Evolutionary conservation across 352 stramenopile species (phyloP), one percentile per base, ranked within the genome.

Genomic region (Phytophthora pinifolia): DNA sequence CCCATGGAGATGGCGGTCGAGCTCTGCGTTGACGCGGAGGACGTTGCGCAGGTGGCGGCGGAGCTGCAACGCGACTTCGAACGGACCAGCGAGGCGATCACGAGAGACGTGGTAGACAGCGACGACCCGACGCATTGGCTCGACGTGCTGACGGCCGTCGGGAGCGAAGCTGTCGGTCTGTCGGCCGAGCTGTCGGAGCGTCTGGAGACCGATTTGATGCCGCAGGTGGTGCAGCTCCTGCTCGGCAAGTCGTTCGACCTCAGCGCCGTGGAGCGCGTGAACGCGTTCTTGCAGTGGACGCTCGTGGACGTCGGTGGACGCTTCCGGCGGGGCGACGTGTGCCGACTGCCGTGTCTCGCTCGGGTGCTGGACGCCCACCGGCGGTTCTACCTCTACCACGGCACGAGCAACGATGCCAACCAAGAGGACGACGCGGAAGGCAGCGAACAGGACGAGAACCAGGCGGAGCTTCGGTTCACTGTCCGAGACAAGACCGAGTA

Each of bases 61-160:
- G 76, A 76, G 12, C 50, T 92, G 15, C 48, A 61, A 17, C 47
- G 41, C 3, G 72, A 92, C 55, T 85, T 89, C 53, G 79, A 90
- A 29, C 63, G 49, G 8, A 67, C 76, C 3, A 78, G 74, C 36
- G 43, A 65, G 39, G 22, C 69, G 9, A 64, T 92, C 10, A 60
- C 63, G 7, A 70, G 67, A 18, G 67, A 84, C 14, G 37, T 92
- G 9, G 54, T 58, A 7, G 37, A 49, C 5, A 64, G 51, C 12
- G 54, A 59, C 22, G 68, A 86, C 34, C 68, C 70, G 8, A 54
- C 39, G 2, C 46, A 53, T 9, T 54, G 70, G 47, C 54, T 87
- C 3, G 57, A 67, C 9, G 37, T 80, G 32, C 10, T 86, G 5
- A 36, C 51, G 17, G 10, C 43, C 10, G 3, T 25, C 3, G 13